Conservation (phyloP, 1,284 basidiomycete genomes). For the Mixia osmundae region DNA sequence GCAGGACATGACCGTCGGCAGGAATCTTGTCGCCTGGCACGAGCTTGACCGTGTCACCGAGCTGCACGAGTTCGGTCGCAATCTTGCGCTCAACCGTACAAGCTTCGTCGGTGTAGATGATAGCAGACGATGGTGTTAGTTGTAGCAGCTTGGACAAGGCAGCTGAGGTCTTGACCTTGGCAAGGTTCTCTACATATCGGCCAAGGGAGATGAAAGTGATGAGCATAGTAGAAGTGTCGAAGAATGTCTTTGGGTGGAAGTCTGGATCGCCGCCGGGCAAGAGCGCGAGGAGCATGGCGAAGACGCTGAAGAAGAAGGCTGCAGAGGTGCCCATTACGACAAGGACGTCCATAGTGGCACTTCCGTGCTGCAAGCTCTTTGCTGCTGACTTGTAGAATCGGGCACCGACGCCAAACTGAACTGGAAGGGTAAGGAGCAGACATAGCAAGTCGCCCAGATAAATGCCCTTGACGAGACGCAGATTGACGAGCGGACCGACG, state of each 20-base stretch:
- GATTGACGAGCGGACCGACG: slow-evolving; percentile 29
- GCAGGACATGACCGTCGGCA: slow-evolving; percentile 73
- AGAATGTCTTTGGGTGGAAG: slow-evolving; percentile 71
- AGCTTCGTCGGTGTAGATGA: slow-evolving; percentile 62
- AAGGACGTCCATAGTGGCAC: slow-evolving; percentile 76
- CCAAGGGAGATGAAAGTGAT: slow-evolving; percentile 93
- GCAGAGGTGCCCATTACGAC: slow-evolving; percentile 86
- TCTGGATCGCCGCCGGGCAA: slow-evolving; percentile 26
- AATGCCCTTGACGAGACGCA: slow-evolving; percentile 36
- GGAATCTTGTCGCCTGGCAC: slow-evolving; percentile 92
- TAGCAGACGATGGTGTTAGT: slow-evolving; percentile 80
- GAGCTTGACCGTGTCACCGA: slow-evolving; percentile 79
- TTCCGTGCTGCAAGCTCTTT: slow-evolving; percentile 69
- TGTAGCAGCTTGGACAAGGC: slow-evolving; percentile 90
- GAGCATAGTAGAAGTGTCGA: slow-evolving; percentile 97
- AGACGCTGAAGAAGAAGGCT: slow-evolving; percentile 71
- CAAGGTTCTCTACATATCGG: slow-evolving; percentile 82
- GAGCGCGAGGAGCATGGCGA: slow-evolving; percentile 39
- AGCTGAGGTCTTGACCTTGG: slow-evolving; percentile 89
- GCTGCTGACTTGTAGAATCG: slow-evolving; percentile 75
- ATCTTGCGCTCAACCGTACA: slow-evolving; percentile 70
- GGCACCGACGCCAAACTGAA: slow-evolving; percentile 74
- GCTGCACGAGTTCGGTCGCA: slow-evolving; percentile 79
- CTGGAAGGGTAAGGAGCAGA: slow-evolving; percentile 63
- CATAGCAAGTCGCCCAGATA: slow-evolving; percentile 67